Percentiles rank a stretch among this genome's conserved stretches.
phyloP scores from a whole-genome alignment of 2,329 filamentous ascomycete genomes.

The Alternaria postmessia region DNA sequence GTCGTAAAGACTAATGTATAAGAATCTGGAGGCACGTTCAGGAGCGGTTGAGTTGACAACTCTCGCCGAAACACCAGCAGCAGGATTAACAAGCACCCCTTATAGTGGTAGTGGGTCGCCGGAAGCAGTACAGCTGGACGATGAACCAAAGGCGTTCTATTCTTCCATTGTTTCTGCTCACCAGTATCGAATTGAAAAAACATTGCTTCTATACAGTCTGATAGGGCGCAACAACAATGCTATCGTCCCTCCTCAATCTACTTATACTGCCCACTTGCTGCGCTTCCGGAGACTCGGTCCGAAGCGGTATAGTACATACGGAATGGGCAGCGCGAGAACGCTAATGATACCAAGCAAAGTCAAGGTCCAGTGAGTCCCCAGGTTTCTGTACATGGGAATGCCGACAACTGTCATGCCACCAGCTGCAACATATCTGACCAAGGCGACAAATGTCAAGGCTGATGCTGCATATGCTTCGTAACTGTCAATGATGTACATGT shows the following conservation, averaged over 20 bases:
- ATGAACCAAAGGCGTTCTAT: not conserved
- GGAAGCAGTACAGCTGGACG: not conserved
- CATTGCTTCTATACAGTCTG: too few species aligned
- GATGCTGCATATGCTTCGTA: constrained; percentile 63
- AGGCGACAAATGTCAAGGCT: constrained; percentile 54
- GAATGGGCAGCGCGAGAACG: constrained; percentile 48
- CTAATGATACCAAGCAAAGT: constrained; percentile 47
- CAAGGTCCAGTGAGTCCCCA: constrained; percentile 46
- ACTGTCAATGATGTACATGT: constrained; percentile 66
- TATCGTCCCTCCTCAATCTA: too few species aligned
- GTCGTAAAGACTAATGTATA: too few species aligned
- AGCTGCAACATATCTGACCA: constrained; percentile 53
- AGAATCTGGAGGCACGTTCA: not conserved
- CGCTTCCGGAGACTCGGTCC: not conserved
- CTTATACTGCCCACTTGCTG: not conserved
- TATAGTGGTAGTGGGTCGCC: too few species aligned
- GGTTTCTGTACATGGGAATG: constrained; percentile 52
- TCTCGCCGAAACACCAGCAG: not conserved
- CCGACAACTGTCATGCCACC: constrained; percentile 53
- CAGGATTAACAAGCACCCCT: too few species aligned
- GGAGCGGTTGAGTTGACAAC: not conserved
- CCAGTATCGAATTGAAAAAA: not conserved
- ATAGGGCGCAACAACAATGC: too few species aligned
- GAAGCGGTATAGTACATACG: constrained; percentile 53
- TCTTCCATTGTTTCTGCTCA: too few species aligned